Evolutionary conservation across 257 asterid species (phyloP), one percentile per base, ranked within the genome.

Genomic region (Petunia axillaris): DNA sequence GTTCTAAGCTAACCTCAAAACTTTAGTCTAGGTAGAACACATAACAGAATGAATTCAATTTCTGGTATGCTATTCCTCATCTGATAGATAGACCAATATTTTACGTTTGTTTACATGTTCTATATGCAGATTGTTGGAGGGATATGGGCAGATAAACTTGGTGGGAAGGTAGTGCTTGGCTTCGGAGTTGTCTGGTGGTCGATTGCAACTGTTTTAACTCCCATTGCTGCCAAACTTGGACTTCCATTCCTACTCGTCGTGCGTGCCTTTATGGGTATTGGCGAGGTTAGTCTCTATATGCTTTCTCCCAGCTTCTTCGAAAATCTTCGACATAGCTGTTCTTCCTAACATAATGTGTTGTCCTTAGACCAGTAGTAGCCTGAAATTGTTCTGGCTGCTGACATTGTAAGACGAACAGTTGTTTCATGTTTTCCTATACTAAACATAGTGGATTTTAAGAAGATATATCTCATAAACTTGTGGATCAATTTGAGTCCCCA

Each of bases 161-260:
- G 98, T 79, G 98, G 98, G 55, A 94, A 94, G 86, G 82, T 84
- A 84, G 98, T 94, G 65, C 82, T 94, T 15, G 98, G 96, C 77
- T 91, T 92, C 76, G 98, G 91, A 81, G 98, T 94, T n/a, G 90
- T 91, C 79, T 94, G 98, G 98, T 94, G 98, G 98, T 94, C 98
- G 44, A 37, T 90, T 64, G 97, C 98, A 58, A 94, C 97, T 76
- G 81, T 60, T 41, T 91, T 93, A 75, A 91, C 98, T 3, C 98
- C 98, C 71, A 50, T 94, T 79, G 98, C 98, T 6, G 98, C 97
- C 35, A 89, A 81, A 85, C 83, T 94, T 46, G 97, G 98, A 73
- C 82, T 94, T 82, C 97, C 98, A 44, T 94, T 83, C 89, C 87
- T 94, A 83, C 91, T 94, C 37, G 97, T 94, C 64, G 91, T 89